Percentiles rank a stretch among this genome's conserved stretches.
These are phyloP conservation scores for Rickenella mellea DNA, from an alignment of 768 basidiomycete species.

Conservation along the genomic window DNA sequence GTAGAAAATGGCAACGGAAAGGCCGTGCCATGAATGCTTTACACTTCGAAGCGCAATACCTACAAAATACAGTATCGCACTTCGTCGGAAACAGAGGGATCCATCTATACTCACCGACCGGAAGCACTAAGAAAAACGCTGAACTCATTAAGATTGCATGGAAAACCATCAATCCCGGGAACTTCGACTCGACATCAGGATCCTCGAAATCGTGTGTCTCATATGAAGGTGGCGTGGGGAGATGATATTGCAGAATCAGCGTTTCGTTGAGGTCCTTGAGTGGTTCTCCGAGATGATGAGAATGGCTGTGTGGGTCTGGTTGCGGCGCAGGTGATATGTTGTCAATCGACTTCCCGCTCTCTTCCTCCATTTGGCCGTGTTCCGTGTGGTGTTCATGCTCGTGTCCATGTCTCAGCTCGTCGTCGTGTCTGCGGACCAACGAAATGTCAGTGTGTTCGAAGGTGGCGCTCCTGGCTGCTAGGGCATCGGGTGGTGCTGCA, in stretches of 20 bases:
- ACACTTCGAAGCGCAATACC: slow-evolving; percentile 76
- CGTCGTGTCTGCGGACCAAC: no score
- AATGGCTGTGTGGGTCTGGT: slow-evolving; percentile 26
- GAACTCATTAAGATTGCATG: slow-evolving; percentile 69
- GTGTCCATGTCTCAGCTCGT: no score
- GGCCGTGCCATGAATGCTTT: slow-evolving; percentile 52
- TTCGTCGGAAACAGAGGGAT: neutral
- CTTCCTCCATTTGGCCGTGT: no score
- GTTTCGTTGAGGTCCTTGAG: slow-evolving; percentile 69
- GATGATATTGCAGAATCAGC: slow-evolving; percentile 52
- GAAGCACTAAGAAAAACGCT: slow-evolving; percentile 79
- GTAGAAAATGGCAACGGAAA: slow-evolving; percentile 58
- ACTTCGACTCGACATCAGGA: slow-evolving; percentile 28
- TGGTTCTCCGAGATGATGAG: slow-evolving; percentile 38
- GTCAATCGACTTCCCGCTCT: no score
- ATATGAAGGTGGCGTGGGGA: slow-evolving; percentile 71
- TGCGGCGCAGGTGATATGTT: no score
- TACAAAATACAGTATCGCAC: slow-evolving; percentile 19
- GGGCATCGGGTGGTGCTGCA: no score
- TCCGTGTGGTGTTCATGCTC: no score
- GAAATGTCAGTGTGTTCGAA: no score
- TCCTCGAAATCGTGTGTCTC: slow-evolving; percentile 71
- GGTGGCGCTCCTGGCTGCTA: no score
- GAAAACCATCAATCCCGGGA: slow-evolving; percentile 61
- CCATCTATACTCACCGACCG: slow-evolving; percentile 49